Conservation (phyloP, 345 rosid species). For the Ricinus communis region DNA sequence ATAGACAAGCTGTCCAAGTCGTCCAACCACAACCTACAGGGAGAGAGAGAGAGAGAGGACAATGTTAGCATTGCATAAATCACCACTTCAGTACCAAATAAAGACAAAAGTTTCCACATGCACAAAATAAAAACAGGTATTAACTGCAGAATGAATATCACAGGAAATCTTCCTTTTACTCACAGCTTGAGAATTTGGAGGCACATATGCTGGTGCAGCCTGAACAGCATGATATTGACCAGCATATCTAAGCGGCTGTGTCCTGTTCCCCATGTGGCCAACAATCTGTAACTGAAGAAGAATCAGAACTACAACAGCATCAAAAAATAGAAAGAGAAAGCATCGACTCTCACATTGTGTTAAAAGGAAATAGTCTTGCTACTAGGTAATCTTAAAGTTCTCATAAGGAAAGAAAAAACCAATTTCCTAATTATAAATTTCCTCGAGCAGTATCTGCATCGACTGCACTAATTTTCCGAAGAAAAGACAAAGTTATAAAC, state of each 20-base stretch:
- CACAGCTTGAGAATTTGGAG: slow-evolving; percentile 65
- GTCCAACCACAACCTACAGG: slow-evolving; percentile 65
- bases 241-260: slow-evolving; percentile 56
- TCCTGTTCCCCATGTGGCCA: slow-evolving; percentile 61
- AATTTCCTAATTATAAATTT: neutral
- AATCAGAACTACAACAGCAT: slow-evolving; percentile 8
- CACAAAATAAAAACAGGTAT: neutral
- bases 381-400: neutral
- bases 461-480: neutral
- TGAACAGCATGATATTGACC: slow-evolving; percentile 68
- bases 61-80: slow-evolving; percentile 15
- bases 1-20: slow-evolving; percentile 65
- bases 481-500: neutral
- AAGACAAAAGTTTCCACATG: slow-evolving; percentile 2
- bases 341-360: neutral
- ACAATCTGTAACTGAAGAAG: slow-evolving; percentile 38
- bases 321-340: neutral
- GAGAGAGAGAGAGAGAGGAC: slow-evolving; percentile 15
- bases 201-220: slow-evolving; percentile 54
- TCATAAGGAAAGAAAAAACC: neutral
- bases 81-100: slow-evolving; percentile 6
- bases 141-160: neutral
- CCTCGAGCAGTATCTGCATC: neutral
- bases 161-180: slow-evolving; percentile 22
- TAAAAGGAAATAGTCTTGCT: neutral